phyloP scores from a whole-genome alignment of 768 basidiomycete species.

The Lactarius trivialis region DNA sequence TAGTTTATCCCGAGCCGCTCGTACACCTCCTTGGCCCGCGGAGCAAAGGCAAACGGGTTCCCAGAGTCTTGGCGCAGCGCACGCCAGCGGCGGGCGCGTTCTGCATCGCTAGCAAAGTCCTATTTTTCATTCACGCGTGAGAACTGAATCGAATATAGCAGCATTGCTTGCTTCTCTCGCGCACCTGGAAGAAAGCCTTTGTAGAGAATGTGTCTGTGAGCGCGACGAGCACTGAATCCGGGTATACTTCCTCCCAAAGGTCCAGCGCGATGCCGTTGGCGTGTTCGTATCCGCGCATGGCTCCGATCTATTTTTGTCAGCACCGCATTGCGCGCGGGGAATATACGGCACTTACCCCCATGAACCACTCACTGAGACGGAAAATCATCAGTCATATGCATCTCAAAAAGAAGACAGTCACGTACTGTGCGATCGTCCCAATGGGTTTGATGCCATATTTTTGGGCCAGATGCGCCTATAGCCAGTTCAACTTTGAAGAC shows the following conservation, averaged over 20 bases:
- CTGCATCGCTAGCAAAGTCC: slow-evolving; percentile 54
- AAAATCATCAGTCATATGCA: background rate
- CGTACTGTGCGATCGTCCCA: slow-evolving; percentile 82
- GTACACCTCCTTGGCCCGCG: slow-evolving; percentile 66
- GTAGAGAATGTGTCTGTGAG: slow-evolving; percentile 96
- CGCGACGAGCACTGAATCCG: slow-evolving; percentile 55
- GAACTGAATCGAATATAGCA: background rate
- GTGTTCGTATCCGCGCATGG: slow-evolving; percentile 73
- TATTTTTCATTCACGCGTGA: slow-evolving; percentile 25
- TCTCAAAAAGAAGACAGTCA: slow-evolving; percentile 27
- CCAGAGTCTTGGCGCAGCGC: slow-evolving; percentile 93
- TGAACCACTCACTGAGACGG: slow-evolving; percentile 73
- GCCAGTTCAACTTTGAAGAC: slow-evolving; percentile 6
- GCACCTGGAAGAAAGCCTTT: slow-evolving; percentile 72
- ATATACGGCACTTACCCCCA: slow-evolving; percentile 52
- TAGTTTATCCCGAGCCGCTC: slow-evolving; percentile 61
- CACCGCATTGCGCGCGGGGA: background rate
- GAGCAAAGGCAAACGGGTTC: slow-evolving; percentile 77
- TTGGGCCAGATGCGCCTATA: slow-evolving; percentile 76
- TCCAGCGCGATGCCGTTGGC: slow-evolving; percentile 70
- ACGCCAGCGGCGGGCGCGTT: slow-evolving; percentile 64
- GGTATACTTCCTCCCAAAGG: slow-evolving; percentile 80
- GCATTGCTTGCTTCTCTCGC: too few species aligned
- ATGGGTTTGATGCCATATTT: slow-evolving; percentile 59
- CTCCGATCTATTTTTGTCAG: slow-evolving; percentile 53